These are phyloP conservation scores for Paecilomyces variotii DNA, from an alignment of 2,329 filamentous ascomycete genomes.

Conservation along the genomic window DNA sequence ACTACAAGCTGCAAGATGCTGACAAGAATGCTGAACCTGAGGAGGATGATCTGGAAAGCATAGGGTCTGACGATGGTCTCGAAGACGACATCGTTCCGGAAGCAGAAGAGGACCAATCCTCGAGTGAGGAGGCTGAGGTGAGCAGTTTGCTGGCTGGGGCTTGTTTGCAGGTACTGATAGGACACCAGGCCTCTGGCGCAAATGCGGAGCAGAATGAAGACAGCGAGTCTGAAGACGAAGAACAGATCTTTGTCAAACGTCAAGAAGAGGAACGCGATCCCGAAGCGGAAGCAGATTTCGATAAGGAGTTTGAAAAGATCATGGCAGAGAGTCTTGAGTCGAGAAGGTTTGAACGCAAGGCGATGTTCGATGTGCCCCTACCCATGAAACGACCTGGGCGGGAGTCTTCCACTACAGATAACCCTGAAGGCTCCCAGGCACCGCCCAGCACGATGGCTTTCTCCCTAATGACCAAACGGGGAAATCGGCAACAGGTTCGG, in stretches of 20 bases:
- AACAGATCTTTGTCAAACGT: slow-evolving; percentile 84
- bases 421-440: slow-evolving; percentile 24
- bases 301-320: slow-evolving; percentile 95
- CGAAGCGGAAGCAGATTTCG: slow-evolving; percentile 93
- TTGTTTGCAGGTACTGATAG: slow-evolving; percentile 6
- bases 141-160: background rate
- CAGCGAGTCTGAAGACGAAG: slow-evolving; percentile 64
- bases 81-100: slow-evolving; percentile 53
- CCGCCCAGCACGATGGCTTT: slow-evolving; percentile 77
- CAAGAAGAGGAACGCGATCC: slow-evolving; percentile 86
- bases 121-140: slow-evolving; percentile 42
- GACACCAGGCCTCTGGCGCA: slow-evolving; percentile 31
- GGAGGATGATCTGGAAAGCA: slow-evolving; percentile 64
- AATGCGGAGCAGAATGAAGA: slow-evolving; percentile 39
- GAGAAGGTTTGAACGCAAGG: slow-evolving; percentile 90
- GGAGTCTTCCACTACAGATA: slow-evolving; percentile 42
- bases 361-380: slow-evolving; percentile 92
- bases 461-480: slow-evolving; percentile 88
- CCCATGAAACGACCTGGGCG: slow-evolving; percentile 68
- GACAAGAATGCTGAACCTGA: slow-evolving; percentile 65
- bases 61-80: slow-evolving; percentile 69
- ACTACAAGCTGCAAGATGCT: slow-evolving; percentile 70
- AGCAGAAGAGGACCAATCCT: slow-evolving; percentile 47
- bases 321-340: slow-evolving; percentile 97
- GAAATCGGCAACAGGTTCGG: slow-evolving; percentile 82